Percentiles rank a stretch among this genome's conserved stretches.
Evolutionary conservation across 1,284 basidiomycete genomes (phyloP).

Genomic region (Entoloma clypeatum): DNA sequence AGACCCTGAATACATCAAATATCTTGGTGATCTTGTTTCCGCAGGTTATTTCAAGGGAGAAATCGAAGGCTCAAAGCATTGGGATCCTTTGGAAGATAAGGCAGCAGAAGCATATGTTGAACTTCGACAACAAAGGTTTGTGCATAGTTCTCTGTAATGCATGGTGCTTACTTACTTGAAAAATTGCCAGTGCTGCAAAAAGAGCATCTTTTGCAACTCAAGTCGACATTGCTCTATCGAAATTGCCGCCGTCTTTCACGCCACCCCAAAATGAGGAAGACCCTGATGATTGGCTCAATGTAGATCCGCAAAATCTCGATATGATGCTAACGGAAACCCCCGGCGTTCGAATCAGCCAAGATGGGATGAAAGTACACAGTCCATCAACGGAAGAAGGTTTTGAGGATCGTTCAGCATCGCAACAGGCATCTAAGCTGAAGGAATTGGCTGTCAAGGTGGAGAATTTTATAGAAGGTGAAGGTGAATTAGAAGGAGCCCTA

Average conservation of each 20-base stretch:
- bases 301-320: slow-evolving; percentile 65
- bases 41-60: slow-evolving; percentile 77
- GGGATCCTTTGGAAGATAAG: slow-evolving; percentile 69
- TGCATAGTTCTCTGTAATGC: slow-evolving; percentile 14
- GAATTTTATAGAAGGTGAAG: slow-evolving; percentile 83
- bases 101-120: slow-evolving; percentile 68
- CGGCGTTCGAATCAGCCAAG: slow-evolving; percentile 24
- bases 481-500: slow-evolving; percentile 79
- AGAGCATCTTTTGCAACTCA: slow-evolving; percentile 71
- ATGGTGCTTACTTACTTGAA: slow-evolving; percentile 8
- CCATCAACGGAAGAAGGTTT: slow-evolving; percentile 28
- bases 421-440: slow-evolving; percentile 68
- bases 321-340: slow-evolving; percentile 48
- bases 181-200: slow-evolving; percentile 44
- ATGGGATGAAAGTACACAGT: slow-evolving; percentile 47
- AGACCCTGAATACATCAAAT: slow-evolving; percentile 62
- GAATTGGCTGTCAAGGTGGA: slow-evolving; percentile 82
- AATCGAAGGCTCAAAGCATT: slow-evolving; percentile 69
- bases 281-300: slow-evolving; percentile 68
- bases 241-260: slow-evolving; percentile 23
- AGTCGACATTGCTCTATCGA: slow-evolving; percentile 61
- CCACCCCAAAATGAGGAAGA: slow-evolving; percentile 47
- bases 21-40: slow-evolving; percentile 59
- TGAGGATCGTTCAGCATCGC: slow-evolving; percentile 50
- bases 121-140: slow-evolving; percentile 63